phyloP scores from a whole-genome alignment of 306 rosid species.

The Quercus wislizeni region DNA sequence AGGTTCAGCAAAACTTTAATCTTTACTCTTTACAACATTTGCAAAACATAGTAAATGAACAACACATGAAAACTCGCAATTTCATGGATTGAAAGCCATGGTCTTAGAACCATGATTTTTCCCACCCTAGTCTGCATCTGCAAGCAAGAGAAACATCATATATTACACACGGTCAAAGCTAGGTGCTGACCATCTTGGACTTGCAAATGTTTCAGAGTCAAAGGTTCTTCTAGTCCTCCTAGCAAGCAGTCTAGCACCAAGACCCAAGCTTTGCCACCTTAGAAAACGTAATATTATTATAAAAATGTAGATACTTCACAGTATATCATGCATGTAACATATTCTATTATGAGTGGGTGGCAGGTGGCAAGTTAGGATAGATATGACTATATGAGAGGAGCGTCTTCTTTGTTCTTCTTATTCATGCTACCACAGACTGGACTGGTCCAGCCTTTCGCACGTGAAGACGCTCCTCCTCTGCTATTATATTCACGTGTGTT shows the following conservation, averaged over 20 bases:
- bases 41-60: too few species aligned
- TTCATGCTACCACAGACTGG: slow-evolving; percentile 33
- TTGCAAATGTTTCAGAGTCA: slow-evolving; percentile 55
- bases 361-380: slow-evolving; percentile 61
- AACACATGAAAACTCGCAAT: slow-evolving; percentile 5
- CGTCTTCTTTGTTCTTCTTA: slow-evolving; percentile 36
- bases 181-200: slow-evolving; percentile 64
- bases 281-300: neutral
- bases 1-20: too few species aligned
- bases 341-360: slow-evolving; percentile 48
- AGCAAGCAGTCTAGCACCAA: slow-evolving; percentile 23
- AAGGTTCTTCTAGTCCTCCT: slow-evolving; percentile 36
- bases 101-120: slow-evolving; percentile 61
- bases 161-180: slow-evolving; percentile 45
- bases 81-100: slow-evolving; percentile 32
- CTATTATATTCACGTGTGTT: slow-evolving; percentile 79
- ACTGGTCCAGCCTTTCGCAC: slow-evolving; percentile 90
- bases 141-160: slow-evolving; percentile 33
- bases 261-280: slow-evolving; percentile 41
- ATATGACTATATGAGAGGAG: slow-evolving; percentile 36
- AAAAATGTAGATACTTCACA: neutral
- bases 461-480: slow-evolving; percentile 91
- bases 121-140: slow-evolving; percentile 57
- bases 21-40: too few species aligned
- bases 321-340: neutral